A percentile compares a stretch with the other conserved stretches of the same genome.
phyloP scores from a whole-genome alignment of 352 stramenopile species.

The Phytophthora quininea region DNA sequence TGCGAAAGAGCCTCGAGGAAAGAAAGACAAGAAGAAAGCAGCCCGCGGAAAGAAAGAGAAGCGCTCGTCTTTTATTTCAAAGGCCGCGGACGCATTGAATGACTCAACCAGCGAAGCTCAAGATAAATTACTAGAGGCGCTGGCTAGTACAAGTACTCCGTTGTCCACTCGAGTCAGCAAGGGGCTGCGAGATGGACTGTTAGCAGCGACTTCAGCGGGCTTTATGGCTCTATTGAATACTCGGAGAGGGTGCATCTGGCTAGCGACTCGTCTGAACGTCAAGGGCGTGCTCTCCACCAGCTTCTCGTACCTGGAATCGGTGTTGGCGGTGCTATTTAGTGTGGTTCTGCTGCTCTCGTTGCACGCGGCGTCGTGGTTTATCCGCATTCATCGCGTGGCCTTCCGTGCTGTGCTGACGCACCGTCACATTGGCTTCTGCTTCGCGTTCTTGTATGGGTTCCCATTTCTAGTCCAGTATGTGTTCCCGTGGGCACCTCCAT shows the following conservation, averaged over 20 bases:
- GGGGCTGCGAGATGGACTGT: slow-evolving; percentile 15
- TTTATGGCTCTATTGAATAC: slow-evolving; percentile 13
- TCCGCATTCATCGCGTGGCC: slow-evolving; percentile 81
- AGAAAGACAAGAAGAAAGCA: slow-evolving; percentile 57
- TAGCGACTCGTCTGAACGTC: slow-evolving; percentile 48
- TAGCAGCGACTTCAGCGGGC: slow-evolving; percentile 14
- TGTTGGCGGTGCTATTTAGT: slow-evolving; percentile 71
- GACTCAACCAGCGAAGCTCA: slow-evolving; percentile 18
- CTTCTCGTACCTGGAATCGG: slow-evolving; percentile 69
- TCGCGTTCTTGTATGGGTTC: slow-evolving; percentile 88
- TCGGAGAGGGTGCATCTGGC: slow-evolving; percentile 27
- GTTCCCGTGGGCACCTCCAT: slow-evolving; percentile 88
- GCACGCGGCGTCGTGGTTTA: slow-evolving; percentile 76
- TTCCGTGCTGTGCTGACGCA: slow-evolving; percentile 85
- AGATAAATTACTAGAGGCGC: slow-evolving; percentile 21
- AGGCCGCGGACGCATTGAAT: slow-evolving; percentile 18
- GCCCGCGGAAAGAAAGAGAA: slow-evolving; percentile 67
- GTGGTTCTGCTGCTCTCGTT: slow-evolving; percentile 71
- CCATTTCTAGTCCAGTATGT: slow-evolving; percentile 88
- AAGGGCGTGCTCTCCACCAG: slow-evolving; percentile 44
- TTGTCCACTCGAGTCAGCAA: slow-evolving; percentile 21
- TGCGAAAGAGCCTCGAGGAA: slow-evolving; percentile 50
- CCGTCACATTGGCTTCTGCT: slow-evolving; percentile 88
- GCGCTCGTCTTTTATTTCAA: slow-evolving; percentile 21
- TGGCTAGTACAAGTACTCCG: slow-evolving; percentile 15